Evolutionary conservation across 2,329 filamentous ascomycete genomes (phyloP), one percentile per base, ranked within the genome.

Genomic region (Fusarium gaditjirri): DNA sequence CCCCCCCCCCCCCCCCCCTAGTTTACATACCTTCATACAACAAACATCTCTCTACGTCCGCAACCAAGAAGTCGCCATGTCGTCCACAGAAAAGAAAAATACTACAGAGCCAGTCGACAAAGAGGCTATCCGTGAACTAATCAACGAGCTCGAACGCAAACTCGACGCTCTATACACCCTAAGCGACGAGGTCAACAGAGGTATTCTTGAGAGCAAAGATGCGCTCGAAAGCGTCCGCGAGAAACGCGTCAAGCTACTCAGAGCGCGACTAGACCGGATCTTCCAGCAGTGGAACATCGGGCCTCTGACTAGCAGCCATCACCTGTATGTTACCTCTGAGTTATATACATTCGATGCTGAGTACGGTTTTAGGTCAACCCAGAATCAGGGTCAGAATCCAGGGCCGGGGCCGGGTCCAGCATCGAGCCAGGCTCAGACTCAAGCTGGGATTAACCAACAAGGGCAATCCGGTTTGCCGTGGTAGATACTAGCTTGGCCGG

Each of bases 261-360:
- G 29, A 23, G 31, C 25, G 11, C 61, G 36, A 16, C n/a, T 67
- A 4, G 41, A 52, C 19, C 29, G 46, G 31, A 44, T 66, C 21
- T 36, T 66, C 21, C 11, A 44, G 7, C 39, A 67, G 27, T 57
- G 53, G 62, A 50, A 66, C 21, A 29, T 67, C 21, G 44, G 43
- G 17, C 11, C 46, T 52, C 25, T 50, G 25, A 27, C 21, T 6
- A 66, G 13, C 35, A 50, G 19, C 29, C 42, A 65, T 23, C 35
- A 60, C 25, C 35, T 11, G 64, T 67, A 31, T 10, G 61, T 66
- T 17, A 4, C 12, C 29, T 9, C 25, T 38, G 10, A 29, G 3
- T 31, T n/a, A 8, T 42, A 14, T 17, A 21, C 23, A 25, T 16
- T 8, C 19, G 7, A 19, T 66, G 17, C 39, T 66, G 11, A 52